A percentile compares a stretch with the other conserved stretches of the same genome.
Conservation (phyloP, 1,139 yeast species). For the Pichia sp. region DNA sequence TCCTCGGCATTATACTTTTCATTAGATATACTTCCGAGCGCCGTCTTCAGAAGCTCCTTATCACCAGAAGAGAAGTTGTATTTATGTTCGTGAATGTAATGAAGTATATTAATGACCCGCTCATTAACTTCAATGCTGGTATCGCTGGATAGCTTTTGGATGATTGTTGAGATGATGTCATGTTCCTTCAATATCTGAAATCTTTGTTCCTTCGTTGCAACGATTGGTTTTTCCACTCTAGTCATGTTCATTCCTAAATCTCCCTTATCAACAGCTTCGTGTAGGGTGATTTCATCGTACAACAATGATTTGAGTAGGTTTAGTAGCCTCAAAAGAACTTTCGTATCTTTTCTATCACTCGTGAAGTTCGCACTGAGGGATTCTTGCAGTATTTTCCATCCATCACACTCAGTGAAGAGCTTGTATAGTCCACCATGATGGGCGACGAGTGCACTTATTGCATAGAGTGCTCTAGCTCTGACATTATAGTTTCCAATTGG, state of each 20-base stretch:
- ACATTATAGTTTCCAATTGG: conserved; percentile 24
- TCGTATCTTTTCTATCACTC: conserved; percentile 34
- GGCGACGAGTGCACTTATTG: conserved; percentile 68
- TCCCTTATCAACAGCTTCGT: no score
- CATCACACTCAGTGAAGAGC: conserved; percentile 47
- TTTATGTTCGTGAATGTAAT: conserved; percentile 40
- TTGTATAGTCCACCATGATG: conserved; percentile 55
- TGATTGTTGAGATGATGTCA: conserved; percentile 20
- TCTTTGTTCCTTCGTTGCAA: conserved; percentile 19
- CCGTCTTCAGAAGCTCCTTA: conserved; percentile 15
- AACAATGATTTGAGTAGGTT: conserved; percentile 55
- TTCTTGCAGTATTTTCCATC: conserved; percentile 45
- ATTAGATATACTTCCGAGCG: neutral
- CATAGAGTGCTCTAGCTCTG: conserved; percentile 63
- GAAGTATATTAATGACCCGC: conserved; percentile 48
- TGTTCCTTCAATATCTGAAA: conserved; percentile 36
- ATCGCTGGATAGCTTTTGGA: conserved; percentile 23
- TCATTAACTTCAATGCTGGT: conserved; percentile 51
- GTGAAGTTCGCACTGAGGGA: conserved; percentile 13
- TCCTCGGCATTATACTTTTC: conserved; percentile 43
- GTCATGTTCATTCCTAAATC: no score
- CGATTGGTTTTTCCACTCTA: no score
- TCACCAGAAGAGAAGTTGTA: conserved; percentile 46
- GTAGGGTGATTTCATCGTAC: conserved; percentile 43
- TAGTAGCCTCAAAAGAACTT: conserved; percentile 46